These are phyloP conservation scores for Rhytidiadelphus loreus DNA, from an alignment of 225 moss, liverwort and hornwort genomes.

Conservation along the genomic window DNA sequence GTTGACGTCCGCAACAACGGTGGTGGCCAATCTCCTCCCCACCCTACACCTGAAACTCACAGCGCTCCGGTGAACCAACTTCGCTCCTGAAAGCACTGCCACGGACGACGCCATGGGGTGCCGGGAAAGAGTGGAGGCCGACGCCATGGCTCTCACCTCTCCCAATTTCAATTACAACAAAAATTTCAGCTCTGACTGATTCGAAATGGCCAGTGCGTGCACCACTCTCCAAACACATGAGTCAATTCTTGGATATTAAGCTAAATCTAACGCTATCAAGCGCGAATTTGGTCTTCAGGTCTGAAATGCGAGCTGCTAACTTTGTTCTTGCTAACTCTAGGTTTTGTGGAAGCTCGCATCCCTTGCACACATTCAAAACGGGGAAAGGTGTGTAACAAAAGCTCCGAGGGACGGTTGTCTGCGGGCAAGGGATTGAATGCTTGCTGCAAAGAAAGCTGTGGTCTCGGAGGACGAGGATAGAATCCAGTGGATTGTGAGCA, in stretches of 20 bases:
- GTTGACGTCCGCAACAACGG: background rate
- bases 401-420: background rate
- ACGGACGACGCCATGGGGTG: slow-evolving; percentile 11
- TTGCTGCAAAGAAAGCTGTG: background rate
- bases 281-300: background rate
- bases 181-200: background rate
- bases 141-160: slow-evolving; percentile 17
- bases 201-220: background rate
- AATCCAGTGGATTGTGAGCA: background rate
- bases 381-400: background rate
- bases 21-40: background rate
- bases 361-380: background rate
- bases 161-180: background rate
- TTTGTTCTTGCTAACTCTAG: background rate
- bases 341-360: background rate
- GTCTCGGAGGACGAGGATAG: background rate
- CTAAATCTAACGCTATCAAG: background rate
- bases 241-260: background rate
- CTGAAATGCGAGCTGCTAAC: background rate
- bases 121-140: slow-evolving; percentile 1
- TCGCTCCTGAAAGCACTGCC: slow-evolving; percentile 12
- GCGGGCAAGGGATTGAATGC: background rate
- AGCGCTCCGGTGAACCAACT: background rate
- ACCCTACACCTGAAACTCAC: background rate
- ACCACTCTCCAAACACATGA: background rate